Conservation (phyloP, 2,329 filamentous ascomycete genomes). For the Botrytis pseudocinerea region DNA sequence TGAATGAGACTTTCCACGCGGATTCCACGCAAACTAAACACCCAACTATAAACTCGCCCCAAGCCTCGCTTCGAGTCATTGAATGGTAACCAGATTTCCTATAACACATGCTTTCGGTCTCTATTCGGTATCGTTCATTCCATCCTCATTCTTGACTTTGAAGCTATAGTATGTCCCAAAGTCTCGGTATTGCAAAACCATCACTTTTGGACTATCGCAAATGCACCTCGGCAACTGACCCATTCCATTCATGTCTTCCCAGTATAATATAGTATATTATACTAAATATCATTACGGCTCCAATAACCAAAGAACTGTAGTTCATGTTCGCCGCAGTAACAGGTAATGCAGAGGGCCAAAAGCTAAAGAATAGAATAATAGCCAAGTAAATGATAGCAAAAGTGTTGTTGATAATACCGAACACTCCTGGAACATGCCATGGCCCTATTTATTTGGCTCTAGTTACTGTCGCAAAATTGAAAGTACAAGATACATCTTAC, state of each 20-base stretch:
- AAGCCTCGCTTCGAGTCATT: not conserved
- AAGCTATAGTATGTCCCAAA: not conserved
- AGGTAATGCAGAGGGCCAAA: slow-evolving; percentile 46
- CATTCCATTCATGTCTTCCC: not conserved
- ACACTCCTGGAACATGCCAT: slow-evolving; percentile 38
- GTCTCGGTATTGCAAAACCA: not conserved
- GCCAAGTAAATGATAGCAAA: slow-evolving; percentile 47
- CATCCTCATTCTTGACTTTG: not conserved
- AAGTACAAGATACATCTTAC: not conserved
- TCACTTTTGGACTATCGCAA: not conserved
- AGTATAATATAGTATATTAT: slow-evolving; percentile 18
- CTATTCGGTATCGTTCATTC: not conserved
- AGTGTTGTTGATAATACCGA: slow-evolving; percentile 46
- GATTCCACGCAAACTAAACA: not conserved
- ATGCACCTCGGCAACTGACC: not conserved
- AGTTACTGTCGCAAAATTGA: not conserved
- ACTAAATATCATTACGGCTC: slow-evolving; percentile 18
- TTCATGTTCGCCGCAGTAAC: slow-evolving; percentile 50
- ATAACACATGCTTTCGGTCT: not conserved
- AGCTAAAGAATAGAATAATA: slow-evolving; percentile 45
- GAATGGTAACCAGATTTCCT: not conserved
- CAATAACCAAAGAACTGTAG: slow-evolving; percentile 36
- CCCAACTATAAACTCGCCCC: not conserved
- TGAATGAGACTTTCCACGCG: not conserved
- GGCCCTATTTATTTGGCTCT: not conserved